phyloP scores from a whole-genome alignment of 1,284 basidiomycete species.

The Marasmius sp. region DNA sequence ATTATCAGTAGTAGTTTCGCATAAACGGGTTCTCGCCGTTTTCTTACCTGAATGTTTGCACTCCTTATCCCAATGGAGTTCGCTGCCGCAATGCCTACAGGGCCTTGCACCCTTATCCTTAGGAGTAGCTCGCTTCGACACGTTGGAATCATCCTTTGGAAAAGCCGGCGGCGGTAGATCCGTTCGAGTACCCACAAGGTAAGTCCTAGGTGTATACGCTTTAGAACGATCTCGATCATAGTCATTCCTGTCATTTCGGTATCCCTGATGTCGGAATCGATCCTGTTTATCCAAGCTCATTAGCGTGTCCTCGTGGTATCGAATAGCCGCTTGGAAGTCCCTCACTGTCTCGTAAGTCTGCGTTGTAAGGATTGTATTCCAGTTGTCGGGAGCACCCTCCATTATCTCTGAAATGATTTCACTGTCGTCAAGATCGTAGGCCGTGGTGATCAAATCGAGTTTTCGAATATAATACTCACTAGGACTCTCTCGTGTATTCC shows the following conservation, averaged over 20 bases:
- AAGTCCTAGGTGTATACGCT: neutral
- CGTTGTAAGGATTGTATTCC: constrained; percentile 19
- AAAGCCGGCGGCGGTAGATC: constrained; percentile 16
- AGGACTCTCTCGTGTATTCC: constrained; percentile 14
- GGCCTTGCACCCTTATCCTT: constrained; percentile 26
- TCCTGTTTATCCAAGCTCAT: neutral
- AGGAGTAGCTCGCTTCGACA: constrained; percentile 27
- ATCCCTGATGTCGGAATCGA: neutral
- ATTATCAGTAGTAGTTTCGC: constrained; percentile 7
- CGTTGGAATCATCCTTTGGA: constrained; percentile 29
- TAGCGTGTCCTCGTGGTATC: neutral
- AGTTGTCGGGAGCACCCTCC: constrained; percentile 17
- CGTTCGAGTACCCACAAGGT: neutral
- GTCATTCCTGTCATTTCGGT: neutral
- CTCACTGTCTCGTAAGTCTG: neutral
- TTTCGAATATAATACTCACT: constrained; percentile 30
- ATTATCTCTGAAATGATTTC: constrained; percentile 29
- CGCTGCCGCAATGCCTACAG: constrained; percentile 35
- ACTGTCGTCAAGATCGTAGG: constrained; percentile 12
- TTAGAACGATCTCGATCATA: neutral
- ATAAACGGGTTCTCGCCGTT: no score
- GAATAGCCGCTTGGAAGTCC: constrained; percentile 2
- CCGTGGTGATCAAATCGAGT: constrained; percentile 18
- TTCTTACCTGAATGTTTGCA: constrained; percentile 28
- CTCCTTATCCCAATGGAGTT: constrained; percentile 34